phyloP scores from a whole-genome alignment of 1,284 basidiomycete species.

The Heterobasidion irregulare region DNA sequence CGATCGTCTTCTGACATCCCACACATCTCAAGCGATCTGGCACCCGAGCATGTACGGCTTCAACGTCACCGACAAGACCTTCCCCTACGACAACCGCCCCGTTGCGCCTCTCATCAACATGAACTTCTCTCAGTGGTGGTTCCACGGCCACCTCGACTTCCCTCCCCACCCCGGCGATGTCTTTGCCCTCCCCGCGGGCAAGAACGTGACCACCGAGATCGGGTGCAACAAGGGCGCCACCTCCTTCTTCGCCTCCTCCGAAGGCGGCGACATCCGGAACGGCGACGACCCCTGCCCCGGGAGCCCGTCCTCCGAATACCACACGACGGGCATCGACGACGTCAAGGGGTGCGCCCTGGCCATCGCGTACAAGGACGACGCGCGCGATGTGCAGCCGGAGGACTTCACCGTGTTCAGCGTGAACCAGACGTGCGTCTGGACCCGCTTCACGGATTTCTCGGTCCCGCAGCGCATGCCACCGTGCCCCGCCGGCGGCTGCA shows the following conservation, averaged over 20 bases:
- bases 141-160: slow-evolving; percentile 52
- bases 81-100: slow-evolving; percentile 34
- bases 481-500: slow-evolving; percentile 58
- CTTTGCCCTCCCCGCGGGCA: slow-evolving; percentile 51
- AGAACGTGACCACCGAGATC: slow-evolving; percentile 43
- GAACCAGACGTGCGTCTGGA: slow-evolving; percentile 70
- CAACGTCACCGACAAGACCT: slow-evolving; percentile 46
- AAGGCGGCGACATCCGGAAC: slow-evolving; percentile 43
- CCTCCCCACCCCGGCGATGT: slow-evolving; percentile 50
- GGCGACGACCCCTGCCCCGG: slow-evolving; percentile 44
- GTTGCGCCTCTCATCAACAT: slow-evolving; percentile 29
- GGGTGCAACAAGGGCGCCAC: slow-evolving; percentile 55
- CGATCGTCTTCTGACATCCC: not conserved
- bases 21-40: slow-evolving; percentile 19
- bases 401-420: slow-evolving; percentile 70
- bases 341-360: slow-evolving; percentile 61
- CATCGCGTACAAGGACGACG: slow-evolving; percentile 65
- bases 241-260: slow-evolving; percentile 40
- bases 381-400: slow-evolving; percentile 44
- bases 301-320: slow-evolving; percentile 34
- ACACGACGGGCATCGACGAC: slow-evolving; percentile 47
- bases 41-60: slow-evolving; percentile 40
- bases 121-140: slow-evolving; percentile 66
- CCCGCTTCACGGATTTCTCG: slow-evolving; percentile 55
- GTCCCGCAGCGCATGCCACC: slow-evolving; percentile 64